Evolutionary conservation across 2,329 filamentous ascomycete species (phyloP).

Genomic region (Macrophomina pseudophaseolina): DNA sequence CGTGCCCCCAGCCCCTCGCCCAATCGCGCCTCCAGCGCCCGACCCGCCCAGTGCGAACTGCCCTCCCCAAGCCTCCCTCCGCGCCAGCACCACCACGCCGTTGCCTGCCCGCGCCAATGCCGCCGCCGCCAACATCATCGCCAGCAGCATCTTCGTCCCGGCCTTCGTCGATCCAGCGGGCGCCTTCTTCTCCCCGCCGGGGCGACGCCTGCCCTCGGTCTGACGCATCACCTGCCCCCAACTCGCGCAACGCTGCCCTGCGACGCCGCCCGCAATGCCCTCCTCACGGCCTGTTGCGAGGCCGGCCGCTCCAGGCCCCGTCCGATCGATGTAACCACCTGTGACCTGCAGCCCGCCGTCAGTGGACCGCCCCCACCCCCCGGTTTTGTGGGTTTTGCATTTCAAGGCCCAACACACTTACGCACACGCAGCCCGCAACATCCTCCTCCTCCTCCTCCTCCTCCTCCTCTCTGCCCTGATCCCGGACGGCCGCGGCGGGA

Average conservation of each 20-base stretch:
- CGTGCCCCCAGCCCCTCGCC: neutral
- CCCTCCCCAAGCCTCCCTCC: neutral
- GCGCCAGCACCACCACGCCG: neutral
- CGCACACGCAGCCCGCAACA: slow-evolving; percentile 57
- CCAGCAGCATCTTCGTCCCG: neutral
- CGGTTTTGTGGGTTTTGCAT: slow-evolving; percentile 27
- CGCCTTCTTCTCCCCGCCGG: slow-evolving; percentile 45
- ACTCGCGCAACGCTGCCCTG: slow-evolving; percentile 57
- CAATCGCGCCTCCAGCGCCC: slow-evolving; percentile 1
- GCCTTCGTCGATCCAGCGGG: slow-evolving; percentile 5
- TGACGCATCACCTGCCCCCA: slow-evolving; percentile 56
- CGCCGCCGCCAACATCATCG: neutral
- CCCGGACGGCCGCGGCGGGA: slow-evolving; percentile 45
- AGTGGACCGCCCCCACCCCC: slow-evolving; percentile 48
- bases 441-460: slow-evolving; percentile 59
- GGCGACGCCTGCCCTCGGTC: slow-evolving; percentile 57
- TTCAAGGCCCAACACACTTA: neutral
- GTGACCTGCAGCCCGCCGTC: slow-evolving; percentile 57
- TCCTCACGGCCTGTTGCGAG: slow-evolving; percentile 52
- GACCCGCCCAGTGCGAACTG: neutral
- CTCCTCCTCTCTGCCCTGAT: slow-evolving; percentile 61
- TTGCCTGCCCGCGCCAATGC: neutral
- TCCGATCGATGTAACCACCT: slow-evolving; percentile 61
- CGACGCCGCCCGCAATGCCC: slow-evolving; percentile 61
- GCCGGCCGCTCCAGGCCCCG: slow-evolving; percentile 1